Base-by-base conservation (phyloP, 164 flowering plant species). In the Stephania yunnanensis region DNA sequence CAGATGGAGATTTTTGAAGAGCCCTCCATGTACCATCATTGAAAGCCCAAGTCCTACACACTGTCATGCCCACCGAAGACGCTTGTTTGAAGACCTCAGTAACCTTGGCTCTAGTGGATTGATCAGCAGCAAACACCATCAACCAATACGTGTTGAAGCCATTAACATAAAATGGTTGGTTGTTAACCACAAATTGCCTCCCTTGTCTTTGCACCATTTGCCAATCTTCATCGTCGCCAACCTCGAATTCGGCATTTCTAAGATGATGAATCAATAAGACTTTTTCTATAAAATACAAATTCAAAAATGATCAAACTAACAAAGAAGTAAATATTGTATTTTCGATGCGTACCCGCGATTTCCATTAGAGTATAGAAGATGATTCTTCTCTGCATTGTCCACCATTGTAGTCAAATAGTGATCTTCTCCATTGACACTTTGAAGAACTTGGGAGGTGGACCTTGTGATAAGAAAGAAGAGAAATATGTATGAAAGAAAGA, bases 131-230 rank as follows among this genome's bases (percentile, higher is more conserved):
- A 80, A 95, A 88, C 4, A 89, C 85, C 98, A 93, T 95, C 80
- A 95, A 76, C 98, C 98, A 95, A 79, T 93, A 91, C 4, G 97
- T 91, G 85, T 93, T 95, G 89, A 95, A 93, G 31, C 97, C 97
- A 83, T 93, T 93, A 0, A 92, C 77, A 74, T 91, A 93, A 77
- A 93, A 93, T 50, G 97, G 94, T 45, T 83, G 85, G 52, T 79
- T 85, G 25, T 85, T 82, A 1, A 91, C 82, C 77, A 84, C 77
- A 78, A 95, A 93, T 55, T 95, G 99, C 77, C 82, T 87, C 63
- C 97, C 95, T 73, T 87, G 89, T 85, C 71, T 95, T 82, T 80
- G 73, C 83, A 91, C 97, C 97, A 93, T 89, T 48, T 52, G 70
- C 99, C 99, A 95, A 69, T 78, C 81, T 7, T 86, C 91, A 29